Conservation (phyloP, 2,329 filamentous ascomycete species). For the Aschersonia sp. region DNA sequence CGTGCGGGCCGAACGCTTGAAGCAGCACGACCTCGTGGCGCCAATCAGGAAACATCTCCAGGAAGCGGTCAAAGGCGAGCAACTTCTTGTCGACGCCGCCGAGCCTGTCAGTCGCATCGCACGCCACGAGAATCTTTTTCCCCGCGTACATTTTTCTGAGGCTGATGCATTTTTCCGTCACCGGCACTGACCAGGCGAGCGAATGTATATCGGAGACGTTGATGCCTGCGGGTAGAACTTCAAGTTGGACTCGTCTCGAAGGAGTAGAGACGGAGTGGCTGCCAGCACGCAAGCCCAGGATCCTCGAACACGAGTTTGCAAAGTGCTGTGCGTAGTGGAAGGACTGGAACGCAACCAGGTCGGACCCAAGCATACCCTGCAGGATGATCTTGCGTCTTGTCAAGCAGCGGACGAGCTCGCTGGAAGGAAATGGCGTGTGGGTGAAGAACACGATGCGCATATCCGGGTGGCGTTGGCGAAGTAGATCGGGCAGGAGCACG, state of each 20-base stretch:
- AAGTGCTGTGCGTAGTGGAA: conserved; percentile 92
- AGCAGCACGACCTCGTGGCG: conserved; percentile 79
- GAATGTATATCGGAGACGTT: conserved; percentile 63
- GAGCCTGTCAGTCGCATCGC: conserved; percentile 83
- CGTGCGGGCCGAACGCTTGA: conserved; percentile 76
- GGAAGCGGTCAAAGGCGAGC: conserved; percentile 80
- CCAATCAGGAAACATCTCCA: conserved; percentile 82
- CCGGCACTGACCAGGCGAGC: conserved; percentile 54
- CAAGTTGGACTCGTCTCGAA: conserved; percentile 18
- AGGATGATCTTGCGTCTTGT: conserved; percentile 77
- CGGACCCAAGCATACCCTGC: conserved; percentile 74
- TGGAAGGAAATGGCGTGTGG: conserved; percentile 86
- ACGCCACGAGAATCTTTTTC: conserved; percentile 85
- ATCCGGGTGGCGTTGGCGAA: conserved; percentile 70
- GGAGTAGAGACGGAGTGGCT: conserved; percentile 73
- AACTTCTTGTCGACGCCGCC: conserved; percentile 86
- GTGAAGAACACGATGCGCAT: conserved; percentile 90
- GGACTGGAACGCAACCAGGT: conserved; percentile 87
- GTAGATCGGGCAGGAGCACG: conserved; percentile 71
- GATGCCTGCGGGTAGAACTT: conserved; percentile 39
- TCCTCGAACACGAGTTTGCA: conserved; percentile 77
- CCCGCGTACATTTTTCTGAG: conserved; percentile 64
- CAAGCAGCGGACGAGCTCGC: conserved; percentile 82
- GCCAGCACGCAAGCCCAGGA: conserved; percentile 74
- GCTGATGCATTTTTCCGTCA: conserved; percentile 55